phyloP scores from a whole-genome alignment of 2,329 filamentous ascomycete genomes.

The Calcarisporium arbuscula region DNA sequence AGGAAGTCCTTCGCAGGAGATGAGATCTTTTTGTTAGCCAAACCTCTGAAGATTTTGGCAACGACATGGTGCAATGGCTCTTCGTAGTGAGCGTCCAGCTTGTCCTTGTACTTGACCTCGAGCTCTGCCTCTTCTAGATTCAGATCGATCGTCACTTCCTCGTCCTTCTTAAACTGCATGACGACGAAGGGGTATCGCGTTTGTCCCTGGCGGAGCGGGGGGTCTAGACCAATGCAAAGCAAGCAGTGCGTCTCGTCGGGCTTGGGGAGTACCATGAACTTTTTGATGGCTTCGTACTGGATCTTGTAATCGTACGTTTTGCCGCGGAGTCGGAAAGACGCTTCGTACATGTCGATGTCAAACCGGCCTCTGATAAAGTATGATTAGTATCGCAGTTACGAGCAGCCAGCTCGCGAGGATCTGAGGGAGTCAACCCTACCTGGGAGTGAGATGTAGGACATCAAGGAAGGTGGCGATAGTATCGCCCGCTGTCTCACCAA shows the following conservation, averaged over 20 bases:
- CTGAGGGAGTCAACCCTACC: conserved; percentile 39
- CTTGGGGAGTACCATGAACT: conserved; percentile 97
- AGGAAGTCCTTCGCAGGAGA: conserved; percentile 91
- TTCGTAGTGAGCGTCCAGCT: conserved; percentile 84
- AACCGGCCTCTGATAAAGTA: conserved; percentile 78
- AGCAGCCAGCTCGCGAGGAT: too few species aligned
- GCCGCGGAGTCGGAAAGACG: conserved; percentile 90
- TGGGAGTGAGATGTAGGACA: conserved; percentile 91
- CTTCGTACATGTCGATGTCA: conserved; percentile 99
- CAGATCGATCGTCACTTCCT: conserved; percentile 91
- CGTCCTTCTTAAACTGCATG: conserved; percentile 98
- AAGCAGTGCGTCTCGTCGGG: conserved; percentile 96
- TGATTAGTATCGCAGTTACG: too few species aligned
- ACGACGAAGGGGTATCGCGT: conserved; percentile 97
- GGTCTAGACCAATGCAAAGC: conserved; percentile 90
- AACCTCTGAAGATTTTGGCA: conserved; percentile 87
- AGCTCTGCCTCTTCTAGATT: conserved; percentile 92
- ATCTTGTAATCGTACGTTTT: conserved; percentile 99
- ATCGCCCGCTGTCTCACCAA: conserved; percentile 97
- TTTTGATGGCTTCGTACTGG: conserved; percentile 95
- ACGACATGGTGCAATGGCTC: conserved; percentile 90
- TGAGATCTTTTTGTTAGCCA: conserved; percentile 92
- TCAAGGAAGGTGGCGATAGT: conserved; percentile 97
- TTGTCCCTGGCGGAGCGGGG: conserved; percentile 91
- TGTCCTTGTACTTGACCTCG: conserved; percentile 80